Percentiles rank a stretch among this genome's conserved stretches.
Evolutionary conservation across 208 protist genomes (phyloP).

Genomic region (Trypanosoma scelopori): DNA sequence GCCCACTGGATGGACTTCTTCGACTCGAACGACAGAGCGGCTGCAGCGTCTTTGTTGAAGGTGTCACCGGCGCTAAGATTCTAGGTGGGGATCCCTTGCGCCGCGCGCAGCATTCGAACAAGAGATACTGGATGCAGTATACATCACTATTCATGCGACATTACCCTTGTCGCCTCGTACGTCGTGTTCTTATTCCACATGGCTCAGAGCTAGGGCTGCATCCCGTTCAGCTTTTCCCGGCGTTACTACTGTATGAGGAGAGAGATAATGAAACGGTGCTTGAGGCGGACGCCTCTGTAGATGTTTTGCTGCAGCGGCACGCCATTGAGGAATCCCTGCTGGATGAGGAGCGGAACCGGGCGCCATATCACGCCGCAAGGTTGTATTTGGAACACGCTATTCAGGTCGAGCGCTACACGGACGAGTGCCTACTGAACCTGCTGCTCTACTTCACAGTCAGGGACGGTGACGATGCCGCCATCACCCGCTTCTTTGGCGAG

Average conservation of each 20-base stretch:
- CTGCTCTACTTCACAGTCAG: conserved; percentile 22
- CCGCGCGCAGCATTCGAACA: neutral
- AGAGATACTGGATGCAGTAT: conserved; percentile 25
- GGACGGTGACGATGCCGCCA: conserved; percentile 15
- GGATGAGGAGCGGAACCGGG: conserved; percentile 16
- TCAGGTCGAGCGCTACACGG: conserved; percentile 10
- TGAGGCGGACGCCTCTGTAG: conserved; percentile 23
- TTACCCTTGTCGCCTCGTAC: conserved; percentile 36
- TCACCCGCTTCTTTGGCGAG: conserved; percentile 20
- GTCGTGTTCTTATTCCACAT: conserved; percentile 31
- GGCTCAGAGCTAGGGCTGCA: conserved; percentile 12
- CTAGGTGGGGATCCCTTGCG: neutral
- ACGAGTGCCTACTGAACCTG: conserved; percentile 17
- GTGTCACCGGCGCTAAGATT: neutral
- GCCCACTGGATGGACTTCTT: conserved; percentile 35
- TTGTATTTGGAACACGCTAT: conserved; percentile 26
- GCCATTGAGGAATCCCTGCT: conserved; percentile 29
- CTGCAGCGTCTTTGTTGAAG: neutral
- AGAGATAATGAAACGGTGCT: conserved; percentile 28
- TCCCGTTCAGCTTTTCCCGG: conserved; percentile 29
- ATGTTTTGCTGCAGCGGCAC: conserved; percentile 30
- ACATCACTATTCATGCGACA: conserved; percentile 29
- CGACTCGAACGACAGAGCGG: conserved; percentile 27
- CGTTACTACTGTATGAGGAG: conserved; percentile 34
- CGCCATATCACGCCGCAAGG: conserved; percentile 16